phyloP scores from a whole-genome alignment of 2,329 filamentous ascomycete species.

The Fusarium sp. region DNA sequence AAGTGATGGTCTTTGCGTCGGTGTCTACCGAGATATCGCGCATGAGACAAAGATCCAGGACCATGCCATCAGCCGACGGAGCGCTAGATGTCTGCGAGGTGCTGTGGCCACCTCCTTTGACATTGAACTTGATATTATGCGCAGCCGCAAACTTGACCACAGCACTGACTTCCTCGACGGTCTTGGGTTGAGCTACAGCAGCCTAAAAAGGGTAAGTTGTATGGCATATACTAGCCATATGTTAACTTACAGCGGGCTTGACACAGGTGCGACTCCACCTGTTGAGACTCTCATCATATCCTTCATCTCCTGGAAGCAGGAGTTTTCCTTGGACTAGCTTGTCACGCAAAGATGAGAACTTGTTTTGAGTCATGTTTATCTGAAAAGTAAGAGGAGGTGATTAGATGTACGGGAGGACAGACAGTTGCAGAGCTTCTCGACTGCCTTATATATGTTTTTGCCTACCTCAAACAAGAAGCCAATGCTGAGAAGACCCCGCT shows the following conservation, averaged over 20 bases:
- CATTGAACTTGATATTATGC: conserved; percentile 62
- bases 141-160: conserved; percentile 59
- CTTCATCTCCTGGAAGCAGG: conserved; percentile 51
- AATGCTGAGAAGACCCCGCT: neutral
- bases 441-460: conserved; percentile 20
- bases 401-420: neutral
- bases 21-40: conserved; percentile 61
- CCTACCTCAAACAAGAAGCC: neutral
- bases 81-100: conserved; percentile 60
- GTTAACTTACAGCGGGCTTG: conserved; percentile 50
- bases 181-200: conserved; percentile 58
- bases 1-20: conserved; percentile 58
- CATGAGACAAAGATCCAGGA: conserved; percentile 67
- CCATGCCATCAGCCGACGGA: conserved; percentile 63
- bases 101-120: conserved; percentile 68
- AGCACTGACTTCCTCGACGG: conserved; percentile 55
- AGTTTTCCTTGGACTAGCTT: conserved; percentile 46
- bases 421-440: neutral
- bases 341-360: conserved; percentile 37
- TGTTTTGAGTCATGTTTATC: conserved; percentile 31
- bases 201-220: conserved; percentile 51
- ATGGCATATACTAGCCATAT: neutral
- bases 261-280: conserved; percentile 55
- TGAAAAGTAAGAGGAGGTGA: neutral
- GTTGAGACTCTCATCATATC: conserved; percentile 52